A percentile compares a stretch with the other conserved stretches of the same genome.
Evolutionary conservation across 2,329 filamentous ascomycete genomes (phyloP).

Genomic region (Colletotrichum sp.): DNA sequence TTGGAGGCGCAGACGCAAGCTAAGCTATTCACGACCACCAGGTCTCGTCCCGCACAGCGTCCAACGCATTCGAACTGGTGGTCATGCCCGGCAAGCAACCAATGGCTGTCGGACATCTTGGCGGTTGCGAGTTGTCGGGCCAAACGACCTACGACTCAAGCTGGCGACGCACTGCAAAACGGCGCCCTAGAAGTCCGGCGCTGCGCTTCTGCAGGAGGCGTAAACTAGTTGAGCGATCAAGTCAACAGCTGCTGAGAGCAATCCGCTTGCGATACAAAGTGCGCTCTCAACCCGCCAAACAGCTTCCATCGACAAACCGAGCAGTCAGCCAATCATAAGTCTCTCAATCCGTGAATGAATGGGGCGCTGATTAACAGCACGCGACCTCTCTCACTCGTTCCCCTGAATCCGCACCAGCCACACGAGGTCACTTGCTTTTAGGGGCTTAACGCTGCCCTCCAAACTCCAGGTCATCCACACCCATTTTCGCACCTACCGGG

Average conservation of each 20-base stretch:
- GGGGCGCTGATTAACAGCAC: neutral
- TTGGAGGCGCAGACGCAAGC: neutral
- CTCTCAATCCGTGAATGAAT: neutral
- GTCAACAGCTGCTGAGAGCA: neutral
- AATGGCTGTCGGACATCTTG: neutral
- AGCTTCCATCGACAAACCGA: neutral
- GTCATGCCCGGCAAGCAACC: neutral
- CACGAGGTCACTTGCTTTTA: neutral
- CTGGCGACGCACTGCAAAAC: neutral
- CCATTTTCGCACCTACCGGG: neutral
- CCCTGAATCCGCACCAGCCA: neutral
- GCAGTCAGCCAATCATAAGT: neutral
- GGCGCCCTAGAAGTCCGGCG: neutral
- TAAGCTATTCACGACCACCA: neutral
- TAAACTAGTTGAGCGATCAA: neutral
- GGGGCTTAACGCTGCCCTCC: neutral
- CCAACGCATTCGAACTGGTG: neutral
- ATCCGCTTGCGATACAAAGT: neutral
- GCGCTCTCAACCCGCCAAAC: neutral
- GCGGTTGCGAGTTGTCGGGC: neutral
- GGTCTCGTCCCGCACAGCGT: neutral
- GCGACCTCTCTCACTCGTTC: neutral
- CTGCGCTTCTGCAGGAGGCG: neutral
- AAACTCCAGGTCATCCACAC: neutral
- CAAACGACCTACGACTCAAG: neutral